Conservation (phyloP, 805 yeast species). For the Saccharomyces eubayanus region DNA sequence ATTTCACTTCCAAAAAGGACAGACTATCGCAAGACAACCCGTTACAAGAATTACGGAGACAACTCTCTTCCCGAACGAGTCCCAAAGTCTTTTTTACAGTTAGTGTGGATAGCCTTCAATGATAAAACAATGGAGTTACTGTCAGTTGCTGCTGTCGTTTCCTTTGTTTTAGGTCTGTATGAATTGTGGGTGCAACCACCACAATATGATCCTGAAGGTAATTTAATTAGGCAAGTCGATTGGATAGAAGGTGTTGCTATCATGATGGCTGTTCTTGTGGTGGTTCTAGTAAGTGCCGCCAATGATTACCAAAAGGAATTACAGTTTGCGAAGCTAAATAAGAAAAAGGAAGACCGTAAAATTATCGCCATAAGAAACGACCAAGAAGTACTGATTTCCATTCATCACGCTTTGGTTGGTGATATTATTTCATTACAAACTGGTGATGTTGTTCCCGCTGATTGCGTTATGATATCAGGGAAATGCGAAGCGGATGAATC, state of each 20-base stretch:
- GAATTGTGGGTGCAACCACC: slow-evolving; percentile 84
- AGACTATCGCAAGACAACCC: slow-evolving; percentile 4
- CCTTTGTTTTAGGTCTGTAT: slow-evolving; percentile 84
- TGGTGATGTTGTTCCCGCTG: slow-evolving; percentile 92
- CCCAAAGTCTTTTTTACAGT: slow-evolving; percentile 56
- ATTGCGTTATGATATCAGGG: slow-evolving; percentile 66
- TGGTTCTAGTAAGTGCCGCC: slow-evolving; percentile 87
- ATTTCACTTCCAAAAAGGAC: slow-evolving; percentile 8
- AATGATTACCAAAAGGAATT: slow-evolving; percentile 95
- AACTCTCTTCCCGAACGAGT: slow-evolving; percentile 65
- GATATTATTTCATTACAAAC: slow-evolving; percentile 78
- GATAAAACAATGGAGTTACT: slow-evolving; percentile 85
- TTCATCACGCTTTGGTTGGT: slow-evolving; percentile 76
- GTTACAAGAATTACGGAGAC: slow-evolving; percentile 45
- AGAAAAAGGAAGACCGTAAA: slow-evolving; percentile 79
- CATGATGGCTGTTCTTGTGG: slow-evolving; percentile 81
- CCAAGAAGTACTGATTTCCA: slow-evolving; percentile 55
- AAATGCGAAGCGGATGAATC: slow-evolving; percentile 85
- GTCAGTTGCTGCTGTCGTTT: slow-evolving; percentile 77
- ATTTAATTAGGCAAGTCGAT: slow-evolving; percentile 72
- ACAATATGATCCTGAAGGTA: slow-evolving; percentile 70
- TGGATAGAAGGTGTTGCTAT: slow-evolving; percentile 99
- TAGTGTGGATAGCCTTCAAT: slow-evolving; percentile 77
- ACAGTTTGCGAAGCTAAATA: slow-evolving; percentile 80
- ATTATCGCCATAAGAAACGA: slow-evolving; percentile 72